phyloP scores from a whole-genome alignment of 2,329 filamentous ascomycete species.

The Chalaropsis ovoidea region DNA sequence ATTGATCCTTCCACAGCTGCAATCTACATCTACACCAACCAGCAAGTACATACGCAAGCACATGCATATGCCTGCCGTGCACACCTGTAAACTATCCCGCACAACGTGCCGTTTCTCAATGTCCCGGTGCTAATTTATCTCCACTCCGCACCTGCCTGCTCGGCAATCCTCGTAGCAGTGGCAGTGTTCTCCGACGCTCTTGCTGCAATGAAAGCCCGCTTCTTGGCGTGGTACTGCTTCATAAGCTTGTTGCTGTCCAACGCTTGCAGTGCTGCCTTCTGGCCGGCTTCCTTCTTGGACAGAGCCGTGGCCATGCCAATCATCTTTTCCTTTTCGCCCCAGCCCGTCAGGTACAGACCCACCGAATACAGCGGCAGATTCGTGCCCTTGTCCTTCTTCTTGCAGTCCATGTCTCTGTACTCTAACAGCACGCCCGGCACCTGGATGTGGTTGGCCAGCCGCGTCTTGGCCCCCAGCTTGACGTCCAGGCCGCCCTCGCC shows the following conservation, averaged over 20 bases:
- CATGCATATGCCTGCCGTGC: neutral
- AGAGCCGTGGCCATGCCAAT: slow-evolving; percentile 54
- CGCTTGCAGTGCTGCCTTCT: slow-evolving; percentile 54
- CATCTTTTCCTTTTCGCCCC: slow-evolving; percentile 53
- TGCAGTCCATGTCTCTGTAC: slow-evolving; percentile 47
- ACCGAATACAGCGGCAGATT: slow-evolving; percentile 52
- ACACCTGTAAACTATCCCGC: too few species aligned
- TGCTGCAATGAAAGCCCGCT: slow-evolving; percentile 36
- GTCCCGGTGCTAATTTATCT: neutral
- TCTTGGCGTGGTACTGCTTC: slow-evolving; percentile 41
- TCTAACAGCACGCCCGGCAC: slow-evolving; percentile 48
- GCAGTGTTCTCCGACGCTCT: slow-evolving; percentile 17
- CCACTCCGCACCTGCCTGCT: slow-evolving; percentile 13
- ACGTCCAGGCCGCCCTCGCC: slow-evolving; percentile 25
- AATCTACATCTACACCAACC: neutral
- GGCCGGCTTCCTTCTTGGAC: slow-evolving; percentile 59
- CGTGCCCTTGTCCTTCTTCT: slow-evolving; percentile 44
- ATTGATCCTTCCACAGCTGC: neutral
- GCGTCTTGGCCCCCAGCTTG: slow-evolving; percentile 39
- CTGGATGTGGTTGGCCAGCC: slow-evolving; percentile 43
- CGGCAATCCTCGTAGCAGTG: neutral
- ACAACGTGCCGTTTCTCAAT: neutral
- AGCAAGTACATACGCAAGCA: neutral
- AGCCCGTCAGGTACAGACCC: slow-evolving; percentile 56
- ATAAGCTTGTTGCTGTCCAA: slow-evolving; percentile 57